These are phyloP conservation scores for Periconia macrospinosa DNA, from an alignment of 2,329 filamentous ascomycete genomes.

Conservation along the genomic window DNA sequence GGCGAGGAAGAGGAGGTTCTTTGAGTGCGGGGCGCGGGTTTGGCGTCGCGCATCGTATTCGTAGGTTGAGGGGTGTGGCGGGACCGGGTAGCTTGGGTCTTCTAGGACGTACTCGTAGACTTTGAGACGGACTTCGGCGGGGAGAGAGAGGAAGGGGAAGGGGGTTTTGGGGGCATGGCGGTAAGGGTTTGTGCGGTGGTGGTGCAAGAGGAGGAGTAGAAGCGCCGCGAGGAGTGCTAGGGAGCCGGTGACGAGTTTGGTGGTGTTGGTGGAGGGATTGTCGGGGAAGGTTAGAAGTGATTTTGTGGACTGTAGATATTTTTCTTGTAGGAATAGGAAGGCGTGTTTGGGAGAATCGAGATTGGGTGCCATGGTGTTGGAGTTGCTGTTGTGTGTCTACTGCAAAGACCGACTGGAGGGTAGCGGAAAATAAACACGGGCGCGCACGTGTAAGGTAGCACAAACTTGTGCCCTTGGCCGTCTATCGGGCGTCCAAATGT, in stretches of 20 bases:
- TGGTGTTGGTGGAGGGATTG: not conserved
- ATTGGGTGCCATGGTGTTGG: no score
- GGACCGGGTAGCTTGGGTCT: constrained; percentile 31
- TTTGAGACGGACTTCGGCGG: constrained; percentile 36
- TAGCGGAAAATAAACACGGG: no score
- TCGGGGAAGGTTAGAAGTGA: no score
- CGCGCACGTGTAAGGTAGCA: no score
- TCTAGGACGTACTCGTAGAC: constrained; percentile 36
- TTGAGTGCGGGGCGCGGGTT: constrained; percentile 1
- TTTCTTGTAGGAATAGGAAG: no score
- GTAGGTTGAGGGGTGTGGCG: constrained; percentile 5
- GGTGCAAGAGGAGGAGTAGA: constrained; percentile 9
- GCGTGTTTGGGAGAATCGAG: no score
- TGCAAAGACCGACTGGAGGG: no score
- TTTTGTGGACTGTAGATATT: no score
- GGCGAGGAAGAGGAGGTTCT: constrained; percentile 32
- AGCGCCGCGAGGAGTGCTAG: constrained; percentile 11
- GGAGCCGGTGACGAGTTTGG: constrained; percentile 3
- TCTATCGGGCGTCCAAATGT: no score
- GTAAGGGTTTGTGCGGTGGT: constrained; percentile 27
- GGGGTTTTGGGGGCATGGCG: constrained; percentile 16
- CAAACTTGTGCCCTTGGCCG: no score
- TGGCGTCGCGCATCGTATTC: not conserved
- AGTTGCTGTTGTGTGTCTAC: no score
- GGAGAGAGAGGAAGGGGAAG: constrained; percentile 34